These are phyloP conservation scores for Ceratocystis albifundus DNA, from an alignment of 2,329 filamentous ascomycete genomes.

Conservation along the genomic window DNA sequence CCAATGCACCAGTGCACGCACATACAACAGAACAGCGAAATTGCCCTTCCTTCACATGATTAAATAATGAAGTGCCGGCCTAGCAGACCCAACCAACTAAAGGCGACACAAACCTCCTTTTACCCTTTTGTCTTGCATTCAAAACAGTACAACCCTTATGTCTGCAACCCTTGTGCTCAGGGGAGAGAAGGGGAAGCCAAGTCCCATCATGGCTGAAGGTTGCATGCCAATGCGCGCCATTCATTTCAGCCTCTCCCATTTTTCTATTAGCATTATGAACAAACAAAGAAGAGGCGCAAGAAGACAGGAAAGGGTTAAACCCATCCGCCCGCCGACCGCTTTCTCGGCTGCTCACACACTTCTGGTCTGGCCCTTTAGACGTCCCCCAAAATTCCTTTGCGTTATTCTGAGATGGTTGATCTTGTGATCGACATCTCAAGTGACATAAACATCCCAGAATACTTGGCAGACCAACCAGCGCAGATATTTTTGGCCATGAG, in stretches of 20 bases:
- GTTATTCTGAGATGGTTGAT: neutral
- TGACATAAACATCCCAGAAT: neutral
- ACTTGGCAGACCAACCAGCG: neutral
- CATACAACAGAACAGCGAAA: too few species aligned
- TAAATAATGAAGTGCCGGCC: neutral
- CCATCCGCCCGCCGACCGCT: neutral
- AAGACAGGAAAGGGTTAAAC: neutral
- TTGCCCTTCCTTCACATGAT: neutral
- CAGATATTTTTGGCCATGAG: neutral
- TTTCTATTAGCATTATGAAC: neutral
- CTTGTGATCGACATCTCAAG: slow-evolving; percentile 8
- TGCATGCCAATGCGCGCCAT: neutral
- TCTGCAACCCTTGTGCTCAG: slow-evolving; percentile 1
- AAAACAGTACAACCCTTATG: neutral
- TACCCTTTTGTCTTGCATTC: neutral
- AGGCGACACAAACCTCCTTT: neutral
- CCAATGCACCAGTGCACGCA: too few species aligned
- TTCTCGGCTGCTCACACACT: neutral
- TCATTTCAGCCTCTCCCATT: neutral
- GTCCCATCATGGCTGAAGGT: neutral
- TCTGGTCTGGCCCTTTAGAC: neutral
- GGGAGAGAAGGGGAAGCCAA: neutral
- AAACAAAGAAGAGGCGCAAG: neutral
- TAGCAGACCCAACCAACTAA: neutral
- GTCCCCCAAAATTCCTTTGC: neutral